Conservation (phyloP, 2,329 filamentous ascomycete genomes). For the Lasiodiplodia gonubiensis region DNA sequence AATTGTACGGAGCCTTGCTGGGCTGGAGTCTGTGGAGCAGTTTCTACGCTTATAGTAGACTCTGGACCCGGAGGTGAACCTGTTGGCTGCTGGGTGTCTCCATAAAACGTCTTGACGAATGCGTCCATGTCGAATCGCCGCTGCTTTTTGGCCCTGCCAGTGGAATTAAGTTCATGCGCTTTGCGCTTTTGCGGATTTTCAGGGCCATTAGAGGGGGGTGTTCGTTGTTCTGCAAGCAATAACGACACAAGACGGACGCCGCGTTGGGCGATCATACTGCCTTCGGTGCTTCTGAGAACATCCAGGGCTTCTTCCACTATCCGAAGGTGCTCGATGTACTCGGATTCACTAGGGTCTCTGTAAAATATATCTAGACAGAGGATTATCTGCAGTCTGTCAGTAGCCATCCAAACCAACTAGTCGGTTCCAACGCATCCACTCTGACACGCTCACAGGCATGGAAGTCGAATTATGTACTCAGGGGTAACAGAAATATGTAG, state of each 20-base stretch:
- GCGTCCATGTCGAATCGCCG: not conserved
- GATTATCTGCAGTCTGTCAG: not conserved
- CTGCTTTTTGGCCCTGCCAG: not conserved
- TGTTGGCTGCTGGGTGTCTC: not conserved
- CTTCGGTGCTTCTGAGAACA: constrained; percentile 41
- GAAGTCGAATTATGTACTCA: not conserved
- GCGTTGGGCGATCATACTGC: constrained; percentile 48
- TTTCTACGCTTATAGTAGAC: not conserved
- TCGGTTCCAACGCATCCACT: not conserved
- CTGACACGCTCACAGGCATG: not conserved
- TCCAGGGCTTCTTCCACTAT: constrained; percentile 43
- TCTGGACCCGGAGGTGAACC: too few species aligned
- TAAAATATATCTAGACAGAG: constrained; percentile 4
- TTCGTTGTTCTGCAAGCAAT: constrained; percentile 33
- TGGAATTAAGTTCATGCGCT: not conserved
- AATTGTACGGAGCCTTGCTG: not conserved
- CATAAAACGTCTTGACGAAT: not conserved
- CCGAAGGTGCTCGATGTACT: constrained; percentile 8
- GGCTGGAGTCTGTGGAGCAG: not conserved
- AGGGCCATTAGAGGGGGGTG: not conserved
- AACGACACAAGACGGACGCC: constrained; percentile 47
- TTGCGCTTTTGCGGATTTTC: not conserved
- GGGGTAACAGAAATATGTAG: not conserved
- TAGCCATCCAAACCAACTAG: not conserved
- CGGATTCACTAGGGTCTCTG: not conserved